Conservation (phyloP, 2,329 filamentous ascomycete species). For the Phoma sp. region DNA sequence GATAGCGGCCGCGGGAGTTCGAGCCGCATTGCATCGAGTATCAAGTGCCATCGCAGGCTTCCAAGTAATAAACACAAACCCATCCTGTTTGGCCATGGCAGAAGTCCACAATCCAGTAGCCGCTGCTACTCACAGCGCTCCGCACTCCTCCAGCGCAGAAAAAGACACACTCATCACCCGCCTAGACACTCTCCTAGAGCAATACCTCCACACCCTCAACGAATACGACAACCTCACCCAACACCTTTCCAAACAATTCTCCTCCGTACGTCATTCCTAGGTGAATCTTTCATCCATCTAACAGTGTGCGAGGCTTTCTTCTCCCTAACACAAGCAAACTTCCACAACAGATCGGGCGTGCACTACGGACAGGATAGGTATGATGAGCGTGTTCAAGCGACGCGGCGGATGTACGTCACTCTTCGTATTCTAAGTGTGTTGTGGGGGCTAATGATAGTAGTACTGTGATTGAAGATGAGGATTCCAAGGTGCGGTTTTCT, state of each 20-base stretch:
- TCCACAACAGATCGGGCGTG: slow-evolving; percentile 67
- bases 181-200: slow-evolving; percentile 70
- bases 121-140: too few species aligned
- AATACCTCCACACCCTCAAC: slow-evolving; percentile 71
- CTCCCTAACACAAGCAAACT: slow-evolving; percentile 76
- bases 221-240: slow-evolving; percentile 69
- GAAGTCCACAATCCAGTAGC: neutral
- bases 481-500: neutral
- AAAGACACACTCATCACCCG: slow-evolving; percentile 45
- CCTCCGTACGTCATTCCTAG: slow-evolving; percentile 55
- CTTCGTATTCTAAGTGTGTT: too few species aligned
- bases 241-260: slow-evolving; percentile 62
- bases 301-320: slow-evolving; percentile 60
- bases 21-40: neutral
- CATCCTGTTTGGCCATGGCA: neutral
- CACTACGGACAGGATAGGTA: slow-evolving; percentile 75
- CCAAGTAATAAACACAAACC: too few species aligned
- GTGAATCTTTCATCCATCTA: too few species aligned
- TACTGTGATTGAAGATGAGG: slow-evolving; percentile 5
- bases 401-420: slow-evolving; percentile 54
- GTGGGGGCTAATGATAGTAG: neutral
- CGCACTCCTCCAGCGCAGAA: neutral
- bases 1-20: slow-evolving; percentile 24
- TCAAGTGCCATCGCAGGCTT: too few species aligned
- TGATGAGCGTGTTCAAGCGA: slow-evolving; percentile 75